Percentiles rank a stretch among this genome's conserved stretches.
Evolutionary conservation across 495 filamentous ascomycete genomes (phyloP).

Genomic region (Daldinia loculata): DNA sequence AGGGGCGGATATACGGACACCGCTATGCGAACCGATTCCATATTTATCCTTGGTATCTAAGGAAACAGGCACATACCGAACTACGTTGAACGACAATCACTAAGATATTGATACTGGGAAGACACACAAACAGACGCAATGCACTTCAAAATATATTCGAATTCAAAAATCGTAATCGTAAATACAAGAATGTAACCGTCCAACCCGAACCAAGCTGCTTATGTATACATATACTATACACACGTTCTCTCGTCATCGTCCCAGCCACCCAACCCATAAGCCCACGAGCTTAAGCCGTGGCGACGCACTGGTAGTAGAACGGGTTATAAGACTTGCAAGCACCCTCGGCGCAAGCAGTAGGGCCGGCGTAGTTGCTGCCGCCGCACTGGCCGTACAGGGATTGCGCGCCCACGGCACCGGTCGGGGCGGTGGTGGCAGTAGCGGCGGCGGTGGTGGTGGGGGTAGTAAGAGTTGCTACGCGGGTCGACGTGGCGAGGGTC

Average conservation of each 20-base stretch:
- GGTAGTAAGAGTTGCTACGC: slow-evolving; percentile 44
- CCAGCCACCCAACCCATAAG: not conserved
- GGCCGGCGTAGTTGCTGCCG: slow-evolving; percentile 58
- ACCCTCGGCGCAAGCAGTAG: slow-evolving; percentile 57
- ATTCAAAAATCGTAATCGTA: not conserved
- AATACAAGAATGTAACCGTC: not conserved
- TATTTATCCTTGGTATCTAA: no score
- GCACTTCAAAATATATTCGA: not conserved
- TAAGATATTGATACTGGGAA: not conserved
- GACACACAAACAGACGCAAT: not conserved
- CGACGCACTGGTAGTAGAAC: slow-evolving; percentile 62
- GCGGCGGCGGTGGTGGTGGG: slow-evolving; percentile 46
- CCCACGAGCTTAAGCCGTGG: slow-evolving; percentile 15
- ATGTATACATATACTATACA: not conserved
- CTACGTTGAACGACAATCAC: not conserved
- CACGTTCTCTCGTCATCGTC: not conserved
- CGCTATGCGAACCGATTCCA: no score
- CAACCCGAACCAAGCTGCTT: not conserved
- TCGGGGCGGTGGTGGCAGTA: slow-evolving; percentile 42
- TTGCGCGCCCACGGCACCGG: slow-evolving; percentile 41
- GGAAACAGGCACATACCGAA: no score
- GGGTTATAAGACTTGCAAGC: slow-evolving; percentile 58
- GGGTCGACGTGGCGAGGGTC: slow-evolving; percentile 45
- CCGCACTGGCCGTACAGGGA: slow-evolving; percentile 63
- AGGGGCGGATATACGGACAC: no score